Conservation (phyloP, 1,284 basidiomycete genomes). For the Papiliotrema laurentii region DNA sequence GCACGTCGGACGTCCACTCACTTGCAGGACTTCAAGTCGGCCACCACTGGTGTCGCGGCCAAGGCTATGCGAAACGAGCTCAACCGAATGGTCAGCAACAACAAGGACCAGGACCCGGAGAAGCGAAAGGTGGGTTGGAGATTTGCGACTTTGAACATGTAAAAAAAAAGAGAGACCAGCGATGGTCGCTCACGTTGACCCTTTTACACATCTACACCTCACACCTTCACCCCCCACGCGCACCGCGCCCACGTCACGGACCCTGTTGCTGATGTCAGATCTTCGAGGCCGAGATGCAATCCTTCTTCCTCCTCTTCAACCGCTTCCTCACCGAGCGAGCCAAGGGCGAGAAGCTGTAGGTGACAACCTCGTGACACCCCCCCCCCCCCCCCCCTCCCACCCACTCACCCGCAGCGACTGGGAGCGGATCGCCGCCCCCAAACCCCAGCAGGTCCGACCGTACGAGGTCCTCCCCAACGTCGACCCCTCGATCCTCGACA, state of each 20-base stretch:
- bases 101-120: slow-evolving; percentile 69
- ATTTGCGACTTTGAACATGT: too few relatives aligned
- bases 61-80: slow-evolving; percentile 99
- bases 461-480: slow-evolving; percentile 69
- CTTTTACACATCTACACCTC: too few relatives aligned
- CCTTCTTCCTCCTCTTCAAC: slow-evolving; percentile 98
- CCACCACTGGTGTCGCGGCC: slow-evolving; percentile 93
- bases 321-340: slow-evolving; percentile 94
- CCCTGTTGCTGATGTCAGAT: slow-evolving; percentile 56
- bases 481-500: slow-evolving; percentile 72
- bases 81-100: slow-evolving; percentile 79
- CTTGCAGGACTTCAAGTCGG: slow-evolving; percentile 82
- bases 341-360: slow-evolving; percentile 89
- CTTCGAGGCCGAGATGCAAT: slow-evolving; percentile 97
- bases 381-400: neutral
- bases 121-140: slow-evolving; percentile 70
- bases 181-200: too few relatives aligned
- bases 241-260: too few relatives aligned
- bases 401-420: slow-evolving; percentile 63
- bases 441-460: slow-evolving; percentile 84
- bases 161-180: too few relatives aligned
- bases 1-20: neutral
- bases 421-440: slow-evolving; percentile 95
- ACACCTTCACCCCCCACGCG: too few relatives aligned
- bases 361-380: too few relatives aligned